Evolutionary conservation across 495 filamentous ascomycete species (phyloP).

Genomic region (Sabuloglossum arenarium): DNA sequence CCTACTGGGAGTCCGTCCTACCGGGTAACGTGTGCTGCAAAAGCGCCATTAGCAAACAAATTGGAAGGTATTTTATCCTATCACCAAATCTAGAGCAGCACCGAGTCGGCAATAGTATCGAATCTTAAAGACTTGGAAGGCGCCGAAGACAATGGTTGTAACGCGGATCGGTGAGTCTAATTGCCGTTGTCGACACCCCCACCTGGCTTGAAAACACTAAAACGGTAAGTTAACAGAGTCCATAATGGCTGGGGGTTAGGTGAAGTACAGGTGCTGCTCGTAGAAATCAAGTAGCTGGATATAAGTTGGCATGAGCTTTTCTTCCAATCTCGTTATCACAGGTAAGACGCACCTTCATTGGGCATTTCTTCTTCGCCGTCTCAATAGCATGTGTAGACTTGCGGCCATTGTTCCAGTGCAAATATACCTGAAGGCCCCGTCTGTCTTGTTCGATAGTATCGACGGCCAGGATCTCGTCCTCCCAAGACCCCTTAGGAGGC

Average conservation of each 20-base stretch:
- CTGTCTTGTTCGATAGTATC: slow-evolving; percentile 34
- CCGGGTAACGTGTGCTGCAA: no score
- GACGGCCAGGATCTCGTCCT: slow-evolving; percentile 28
- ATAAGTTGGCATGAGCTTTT: slow-evolving; percentile 1
- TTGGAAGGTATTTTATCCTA: not conserved
- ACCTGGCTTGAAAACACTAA: not conserved
- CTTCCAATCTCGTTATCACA: not conserved
- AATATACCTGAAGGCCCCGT: slow-evolving; percentile 25
- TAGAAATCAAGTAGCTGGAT: slow-evolving; percentile 18
- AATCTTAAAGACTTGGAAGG: not conserved
- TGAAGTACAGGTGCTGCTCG: slow-evolving; percentile 15
- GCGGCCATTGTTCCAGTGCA: slow-evolving; percentile 31
- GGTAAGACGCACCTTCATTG: slow-evolving; percentile 15
- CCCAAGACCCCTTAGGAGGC: slow-evolving; percentile 34
- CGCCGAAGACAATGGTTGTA: not conserved
- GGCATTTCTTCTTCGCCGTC: slow-evolving; percentile 18
- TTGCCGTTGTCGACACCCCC: not conserved
- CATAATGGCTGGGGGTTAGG: not conserved
- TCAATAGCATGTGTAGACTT: slow-evolving; percentile 18
- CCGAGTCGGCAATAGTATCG: not conserved
- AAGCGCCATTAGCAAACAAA: not conserved
- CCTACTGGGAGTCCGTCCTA: no score
- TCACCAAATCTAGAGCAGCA: not conserved
- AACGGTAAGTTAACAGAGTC: not conserved
- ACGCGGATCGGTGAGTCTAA: not conserved